Evolutionary conservation across 2,329 filamentous ascomycete genomes (phyloP).

Genomic region (Macroventuria anomochaeta): DNA sequence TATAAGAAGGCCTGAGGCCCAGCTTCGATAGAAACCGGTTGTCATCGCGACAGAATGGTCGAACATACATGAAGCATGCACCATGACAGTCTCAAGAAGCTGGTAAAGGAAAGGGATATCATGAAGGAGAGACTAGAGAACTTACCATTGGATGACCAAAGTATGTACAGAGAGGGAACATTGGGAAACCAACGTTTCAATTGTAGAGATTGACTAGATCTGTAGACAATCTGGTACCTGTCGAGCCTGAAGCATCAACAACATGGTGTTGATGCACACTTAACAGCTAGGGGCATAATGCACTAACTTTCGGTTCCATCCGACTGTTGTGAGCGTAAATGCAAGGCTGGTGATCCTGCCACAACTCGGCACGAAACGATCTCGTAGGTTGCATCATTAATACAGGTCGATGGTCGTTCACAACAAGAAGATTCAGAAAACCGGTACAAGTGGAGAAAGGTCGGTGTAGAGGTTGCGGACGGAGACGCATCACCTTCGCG

Average conservation of each 20-base stretch:
- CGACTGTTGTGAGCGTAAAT: not conserved
- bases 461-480: not conserved
- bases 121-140: not conserved
- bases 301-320: not conserved
- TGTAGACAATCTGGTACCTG: not conserved
- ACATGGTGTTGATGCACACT: not conserved
- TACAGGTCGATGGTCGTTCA: not conserved
- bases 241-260: not conserved
- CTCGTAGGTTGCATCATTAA: not conserved
- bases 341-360: not conserved
- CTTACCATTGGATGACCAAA: not conserved
- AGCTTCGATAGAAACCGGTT: not conserved
- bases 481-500: not conserved
- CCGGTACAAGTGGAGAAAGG: not conserved
- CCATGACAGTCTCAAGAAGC: not conserved
- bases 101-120: not conserved
- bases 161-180: not conserved
- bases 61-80: not conserved
- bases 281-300: not conserved
- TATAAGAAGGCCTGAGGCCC: not conserved
- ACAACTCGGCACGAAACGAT: no score
- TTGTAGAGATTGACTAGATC: not conserved
- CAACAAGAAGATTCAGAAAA: not conserved
- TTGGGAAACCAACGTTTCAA: not conserved
- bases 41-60: not conserved